phyloP scores from a whole-genome alignment of 2,329 filamentous ascomycete species.

The Penicillium sp. region DNA sequence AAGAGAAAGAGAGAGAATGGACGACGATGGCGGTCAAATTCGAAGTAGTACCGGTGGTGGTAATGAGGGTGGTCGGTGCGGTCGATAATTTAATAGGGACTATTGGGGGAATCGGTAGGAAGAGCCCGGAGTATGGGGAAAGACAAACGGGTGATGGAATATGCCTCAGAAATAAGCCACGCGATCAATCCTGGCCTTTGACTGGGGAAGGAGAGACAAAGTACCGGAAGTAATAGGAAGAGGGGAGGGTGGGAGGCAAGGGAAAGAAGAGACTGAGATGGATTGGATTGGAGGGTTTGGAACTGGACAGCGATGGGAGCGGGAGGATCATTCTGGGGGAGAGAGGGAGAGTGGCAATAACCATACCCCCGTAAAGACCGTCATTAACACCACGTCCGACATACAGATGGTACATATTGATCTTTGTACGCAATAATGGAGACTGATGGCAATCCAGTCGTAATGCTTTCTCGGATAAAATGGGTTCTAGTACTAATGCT shows the following conservation, averaged over 20 bases:
- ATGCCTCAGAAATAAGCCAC: constrained; percentile 4
- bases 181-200: not conserved
- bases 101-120: not conserved
- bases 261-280: not conserved
- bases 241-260: not conserved
- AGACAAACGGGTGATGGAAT: not conserved
- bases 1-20: not conserved
- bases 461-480: not conserved
- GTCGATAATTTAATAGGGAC: constrained; percentile 4
- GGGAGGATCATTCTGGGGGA: constrained; percentile 9
- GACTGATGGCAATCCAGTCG: not conserved
- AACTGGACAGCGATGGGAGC: not conserved
- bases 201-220: constrained; percentile 1
- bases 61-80: constrained; percentile 2
- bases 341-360: constrained; percentile 2
- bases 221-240: constrained; percentile 3
- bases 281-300: not conserved
- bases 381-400: not conserved
- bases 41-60: constrained; percentile 1
- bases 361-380: not conserved
- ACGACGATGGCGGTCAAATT: constrained; percentile 1
- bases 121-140: constrained; percentile 3
- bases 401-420: not conserved
- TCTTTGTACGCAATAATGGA: not conserved
- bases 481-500: not conserved